A percentile compares a stretch with the other conserved stretches of the same genome.
These are phyloP conservation scores for Aspergillus jensenii DNA, from an alignment of 2,329 filamentous ascomycete genomes.

Conservation along the genomic window DNA sequence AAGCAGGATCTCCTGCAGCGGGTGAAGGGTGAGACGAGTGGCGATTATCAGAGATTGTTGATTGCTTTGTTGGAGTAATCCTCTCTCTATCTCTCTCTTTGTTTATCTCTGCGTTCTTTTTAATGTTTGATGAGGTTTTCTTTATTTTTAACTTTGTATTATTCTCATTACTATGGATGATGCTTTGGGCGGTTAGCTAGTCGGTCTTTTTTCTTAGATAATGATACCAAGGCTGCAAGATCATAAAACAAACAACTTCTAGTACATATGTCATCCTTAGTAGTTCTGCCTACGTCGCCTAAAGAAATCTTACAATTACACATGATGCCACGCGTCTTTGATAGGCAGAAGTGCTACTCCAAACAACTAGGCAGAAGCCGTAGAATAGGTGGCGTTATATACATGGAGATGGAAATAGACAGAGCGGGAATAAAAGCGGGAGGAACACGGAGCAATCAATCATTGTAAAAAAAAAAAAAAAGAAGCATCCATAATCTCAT, in stretches of 20 bases:
- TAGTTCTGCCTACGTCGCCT: too few species aligned
- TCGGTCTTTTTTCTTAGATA: not conserved
- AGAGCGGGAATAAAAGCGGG: not conserved
- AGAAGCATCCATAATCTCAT: not conserved
- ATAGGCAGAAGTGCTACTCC: too few species aligned
- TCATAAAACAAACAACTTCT: too few species aligned
- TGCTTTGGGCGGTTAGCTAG: not conserved
- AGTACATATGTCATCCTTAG: too few species aligned
- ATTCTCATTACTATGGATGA: not conserved
- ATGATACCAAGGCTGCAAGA: not conserved
- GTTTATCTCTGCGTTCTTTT: not conserved
- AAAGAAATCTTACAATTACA: too few species aligned
- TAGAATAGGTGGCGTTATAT: not conserved
- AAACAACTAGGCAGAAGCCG: not conserved
- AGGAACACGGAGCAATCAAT: too few species aligned
- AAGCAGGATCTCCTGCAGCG: slow-evolving; percentile 65
- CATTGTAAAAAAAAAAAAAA: too few species aligned
- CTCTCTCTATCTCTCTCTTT: not conserved
- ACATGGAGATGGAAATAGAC: not conserved
- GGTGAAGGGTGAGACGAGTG: slow-evolving; percentile 79
- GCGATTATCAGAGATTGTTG: slow-evolving; percentile 77
- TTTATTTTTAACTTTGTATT: not conserved
- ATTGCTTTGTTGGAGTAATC: slow-evolving; percentile 59
- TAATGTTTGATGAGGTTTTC: not conserved
- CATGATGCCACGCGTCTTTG: too few species aligned